Conservation (phyloP, 2,329 filamentous ascomycete species). For the Aspergillus ustus region DNA sequence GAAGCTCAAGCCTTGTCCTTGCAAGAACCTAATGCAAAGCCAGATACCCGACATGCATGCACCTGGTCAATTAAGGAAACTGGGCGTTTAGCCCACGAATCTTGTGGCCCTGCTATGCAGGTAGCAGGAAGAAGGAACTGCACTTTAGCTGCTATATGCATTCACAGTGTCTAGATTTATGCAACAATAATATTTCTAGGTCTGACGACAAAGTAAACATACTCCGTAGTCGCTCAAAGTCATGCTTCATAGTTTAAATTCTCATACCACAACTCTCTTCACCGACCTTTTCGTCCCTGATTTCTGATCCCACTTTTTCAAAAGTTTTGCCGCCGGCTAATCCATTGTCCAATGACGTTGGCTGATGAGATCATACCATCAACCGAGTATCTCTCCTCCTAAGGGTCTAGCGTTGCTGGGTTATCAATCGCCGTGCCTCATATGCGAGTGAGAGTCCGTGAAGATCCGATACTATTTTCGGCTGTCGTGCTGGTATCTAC, state of each 20-base stretch:
- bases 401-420: neutral
- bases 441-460: slow-evolving; percentile 5
- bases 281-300: no score
- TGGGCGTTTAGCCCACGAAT: neutral
- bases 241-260: no score
- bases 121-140: neutral
- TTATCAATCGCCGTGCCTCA: slow-evolving; percentile 6
- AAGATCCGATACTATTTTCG: slow-evolving; percentile 6
- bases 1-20: neutral
- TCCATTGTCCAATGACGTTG: slow-evolving; percentile 12
- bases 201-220: neutral
- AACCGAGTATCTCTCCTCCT: neutral
- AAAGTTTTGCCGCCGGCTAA: slow-evolving; percentile 15
- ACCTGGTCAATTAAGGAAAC: slow-evolving; percentile 15
- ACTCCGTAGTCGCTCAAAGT: neutral
- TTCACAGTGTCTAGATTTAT: neutral
- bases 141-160: neutral
- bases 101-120: neutral
- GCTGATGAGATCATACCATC: slow-evolving; percentile 23
- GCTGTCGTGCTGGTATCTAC: slow-evolving; percentile 17
- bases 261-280: neutral
- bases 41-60: slow-evolving; percentile 11
- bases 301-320: neutral
- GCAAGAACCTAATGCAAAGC: slow-evolving; percentile 5
- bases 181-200: neutral